Evolutionary conservation across 1,284 basidiomycete species (phyloP), one percentile per base, ranked within the genome.

Genomic region (Sporisorium sorghi): DNA sequence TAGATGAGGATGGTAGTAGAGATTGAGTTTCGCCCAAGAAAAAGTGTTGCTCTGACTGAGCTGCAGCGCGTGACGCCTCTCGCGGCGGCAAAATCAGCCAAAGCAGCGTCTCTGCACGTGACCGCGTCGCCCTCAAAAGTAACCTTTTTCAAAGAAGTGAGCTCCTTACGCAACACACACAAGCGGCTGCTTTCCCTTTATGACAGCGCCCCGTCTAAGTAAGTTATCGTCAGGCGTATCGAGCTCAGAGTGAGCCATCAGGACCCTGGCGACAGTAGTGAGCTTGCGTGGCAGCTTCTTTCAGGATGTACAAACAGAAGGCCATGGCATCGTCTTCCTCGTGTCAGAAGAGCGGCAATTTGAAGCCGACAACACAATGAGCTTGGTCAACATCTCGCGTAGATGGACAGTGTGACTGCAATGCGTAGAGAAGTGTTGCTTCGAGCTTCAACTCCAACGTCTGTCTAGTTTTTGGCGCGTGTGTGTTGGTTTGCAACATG

Each of bases 71-170:
- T 53, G 21, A 40, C 53, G 57, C 63, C 52, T 37, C 50, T 17
- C 24, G 50, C 35, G 28, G 30, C 7, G n/a, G n/a, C n/a, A n/a
- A n/a, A n/a, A 44, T 28, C 10, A 23, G 10, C 17, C 2, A 42
- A 44, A n/a, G 30, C 32, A n/a, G 37, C 26, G 17, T 28, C 26
- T 17, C 32, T 15, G 58, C 67, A 70, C 67, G 67, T 70, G 67
- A 70, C 61, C 67, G 67, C 61, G 67, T 70, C 57, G 57, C 60
- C 52, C 48, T 10, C 15, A 40, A 58, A 64, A 70, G 57, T 70
- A 60, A 70, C 67, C 59, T 60, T 50, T 49, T 8, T 15, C 7
- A n/a, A n/a, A n/a, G n/a, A n/a, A n/a, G n/a, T n/a, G n/a, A n/a
- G n/a, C n/a, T n/a, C n/a, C n/a, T n/a, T n/a, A 33, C 35, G 35